These are phyloP conservation scores for Candida albicans DNA, from an alignment of 1,139 yeast genomes.

Conservation along the genomic window DNA sequence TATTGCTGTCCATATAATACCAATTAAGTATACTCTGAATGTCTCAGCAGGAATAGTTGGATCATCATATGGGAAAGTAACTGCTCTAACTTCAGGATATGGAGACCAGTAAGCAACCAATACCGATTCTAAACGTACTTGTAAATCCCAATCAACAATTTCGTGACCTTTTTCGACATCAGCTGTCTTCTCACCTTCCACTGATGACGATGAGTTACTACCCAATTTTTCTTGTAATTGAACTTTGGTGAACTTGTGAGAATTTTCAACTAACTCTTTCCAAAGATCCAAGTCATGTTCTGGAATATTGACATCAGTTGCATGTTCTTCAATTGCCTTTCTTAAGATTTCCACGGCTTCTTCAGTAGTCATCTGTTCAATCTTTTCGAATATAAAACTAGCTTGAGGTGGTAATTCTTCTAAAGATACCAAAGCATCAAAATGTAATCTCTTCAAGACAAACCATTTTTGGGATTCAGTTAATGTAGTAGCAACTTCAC, in stretches of 20 bases:
- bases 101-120: conserved; percentile 57
- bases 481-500: conserved; percentile 24
- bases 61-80: conserved; percentile 55
- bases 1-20: conserved; percentile 50
- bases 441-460: conserved; percentile 27
- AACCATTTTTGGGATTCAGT: conserved; percentile 26
- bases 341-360: conserved; percentile 24
- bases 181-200: too few species aligned
- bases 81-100: conserved; percentile 65
- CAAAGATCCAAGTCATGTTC: conserved; percentile 28
- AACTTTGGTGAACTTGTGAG: conserved; percentile 12
- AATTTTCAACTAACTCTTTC: conserved; percentile 17
- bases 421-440: conserved; percentile 23
- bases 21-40: conserved; percentile 53
- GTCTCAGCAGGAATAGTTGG: conserved; percentile 53
- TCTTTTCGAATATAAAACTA: conserved; percentile 30
- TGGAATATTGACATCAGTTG: conserved; percentile 42
- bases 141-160: conserved; percentile 27
- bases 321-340: conserved; percentile 18
- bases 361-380: conserved; percentile 19
- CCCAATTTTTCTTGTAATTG: conserved; percentile 11
- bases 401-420: conserved; percentile 30
- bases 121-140: conserved; percentile 43
- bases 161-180: neutral
- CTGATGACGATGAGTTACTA: neutral